Base-by-base conservation (phyloP, 345 rosid species). In the Garcia nutans region DNA sequence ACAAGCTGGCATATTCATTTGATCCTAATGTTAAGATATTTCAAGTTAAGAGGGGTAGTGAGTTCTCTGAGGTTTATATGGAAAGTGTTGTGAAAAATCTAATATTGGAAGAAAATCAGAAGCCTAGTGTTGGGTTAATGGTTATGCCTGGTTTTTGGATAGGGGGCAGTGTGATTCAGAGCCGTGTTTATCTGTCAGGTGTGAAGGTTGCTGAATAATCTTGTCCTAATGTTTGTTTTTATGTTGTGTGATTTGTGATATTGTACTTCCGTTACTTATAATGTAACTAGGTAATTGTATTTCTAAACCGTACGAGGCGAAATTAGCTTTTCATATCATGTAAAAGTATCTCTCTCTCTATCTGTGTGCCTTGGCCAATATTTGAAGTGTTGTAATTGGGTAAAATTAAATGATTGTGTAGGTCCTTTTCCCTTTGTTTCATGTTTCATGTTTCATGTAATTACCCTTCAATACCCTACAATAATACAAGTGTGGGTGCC, bases 111-210 rank as follows among this genome's bases (percentile, higher is more conserved):
- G 96, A 86, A 67, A 80, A 68, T 49, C 82, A 80, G 79, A 89
- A 76, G 52, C 93, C 91, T 7, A 78, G 75, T 59, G 93, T 89
- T 49, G 97, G 93, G 44, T 82, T 92, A 15, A 88, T 92, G 96
- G 88, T 92, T 5, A 88, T 92, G 96, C 97, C 97, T 62, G 97
- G 97, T 58, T 92, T 92, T 74, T 87, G 86, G 87, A 88, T 90
- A 31, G 93, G 87, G 23, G 92, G 93, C 71, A 88, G 86, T 76
- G 86, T 87, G 71, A 83, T 92, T 82, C 90, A 88, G 79, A 89
- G 97, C 87, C 84, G 87, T 33, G 93, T 90, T 81, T 89, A 90
- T 85, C 90, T 90, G 68, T 82, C 92, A 0, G 97, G 92, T 68
- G 81, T 87, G 80, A 92, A 85, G 82, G 88, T 92, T 54, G 83